Conservation (phyloP, 768 basidiomycete genomes). For the Phylloporus scabripes region DNA sequence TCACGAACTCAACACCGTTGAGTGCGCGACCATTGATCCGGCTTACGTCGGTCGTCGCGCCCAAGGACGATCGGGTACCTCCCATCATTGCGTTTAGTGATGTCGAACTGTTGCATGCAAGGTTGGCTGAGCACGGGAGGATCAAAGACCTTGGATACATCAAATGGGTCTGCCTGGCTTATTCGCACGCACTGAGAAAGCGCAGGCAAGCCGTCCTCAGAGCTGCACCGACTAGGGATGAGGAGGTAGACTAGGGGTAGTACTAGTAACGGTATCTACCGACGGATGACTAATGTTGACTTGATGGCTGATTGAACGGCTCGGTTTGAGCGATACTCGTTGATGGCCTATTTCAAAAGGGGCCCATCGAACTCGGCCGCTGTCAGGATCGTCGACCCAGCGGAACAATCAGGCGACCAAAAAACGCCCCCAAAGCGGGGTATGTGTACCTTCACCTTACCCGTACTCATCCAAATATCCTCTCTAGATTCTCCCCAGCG, state of each 20-base stretch:
- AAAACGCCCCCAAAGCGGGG: slow-evolving; percentile 51
- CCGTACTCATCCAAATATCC: slow-evolving; percentile 3
- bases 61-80: slow-evolving; percentile 75
- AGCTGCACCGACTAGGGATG: slow-evolving; percentile 6
- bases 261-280: slow-evolving; percentile 18
- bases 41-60: slow-evolving; percentile 49
- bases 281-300: slow-evolving; percentile 16
- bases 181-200: slow-evolving; percentile 59
- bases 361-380: slow-evolving; percentile 54
- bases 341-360: slow-evolving; percentile 67
- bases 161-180: slow-evolving; percentile 68
- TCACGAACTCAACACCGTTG: slow-evolving; percentile 33
- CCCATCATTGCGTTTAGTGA: slow-evolving; percentile 75
- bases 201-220: slow-evolving; percentile 44
- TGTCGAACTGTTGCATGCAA: slow-evolving; percentile 73
- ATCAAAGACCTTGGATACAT: slow-evolving; percentile 57
- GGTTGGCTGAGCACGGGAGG: slow-evolving; percentile 45
- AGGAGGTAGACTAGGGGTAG: not conserved
- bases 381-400: slow-evolving; percentile 68
- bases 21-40: slow-evolving; percentile 62
- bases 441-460: slow-evolving; percentile 27
- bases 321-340: slow-evolving; percentile 5
- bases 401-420: slow-evolving; percentile 35
- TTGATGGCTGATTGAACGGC: not conserved
- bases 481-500: slow-evolving; percentile 59